Conservation (phyloP, 2,329 filamentous ascomycete species). For the Pseudocercospora eumusae region DNA sequence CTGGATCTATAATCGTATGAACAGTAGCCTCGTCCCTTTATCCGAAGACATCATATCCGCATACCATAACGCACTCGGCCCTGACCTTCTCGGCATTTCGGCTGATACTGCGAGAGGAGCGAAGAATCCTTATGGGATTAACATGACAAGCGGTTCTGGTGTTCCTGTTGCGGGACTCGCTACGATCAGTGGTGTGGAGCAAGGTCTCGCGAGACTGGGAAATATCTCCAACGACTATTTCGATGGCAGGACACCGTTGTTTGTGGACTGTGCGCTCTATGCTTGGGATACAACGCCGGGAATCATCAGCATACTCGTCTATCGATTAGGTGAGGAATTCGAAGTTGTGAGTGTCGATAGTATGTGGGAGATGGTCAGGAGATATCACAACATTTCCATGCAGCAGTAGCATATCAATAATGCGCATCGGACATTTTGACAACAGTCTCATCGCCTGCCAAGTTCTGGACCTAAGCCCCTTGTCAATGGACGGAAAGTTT, state of each 20-base stretch:
- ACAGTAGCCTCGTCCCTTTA: background rate
- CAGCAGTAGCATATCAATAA: too few relatives aligned
- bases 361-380: constrained; percentile 4
- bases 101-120: background rate
- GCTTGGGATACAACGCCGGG: constrained; percentile 11
- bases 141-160: background rate
- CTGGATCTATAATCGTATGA: constrained; percentile 17
- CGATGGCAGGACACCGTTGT: constrained; percentile 5
- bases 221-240: constrained; percentile 8
- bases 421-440: too few relatives aligned
- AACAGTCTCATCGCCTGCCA: too few relatives aligned
- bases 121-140: background rate
- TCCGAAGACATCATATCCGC: background rate
- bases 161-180: constrained; percentile 7
- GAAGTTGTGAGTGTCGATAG: constrained; percentile 18
- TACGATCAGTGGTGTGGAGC: background rate
- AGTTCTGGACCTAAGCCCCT: too few relatives aligned
- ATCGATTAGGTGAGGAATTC: constrained; percentile 1
- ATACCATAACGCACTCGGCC: background rate
- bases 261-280: constrained; percentile 12
- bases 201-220: background rate
- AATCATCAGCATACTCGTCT: background rate
- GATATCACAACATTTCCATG: too few relatives aligned
- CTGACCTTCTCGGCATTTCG: constrained; percentile 5
- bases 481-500: too few relatives aligned